Conservation (phyloP, 441 rosid species). For the Iberis amara region DNA sequence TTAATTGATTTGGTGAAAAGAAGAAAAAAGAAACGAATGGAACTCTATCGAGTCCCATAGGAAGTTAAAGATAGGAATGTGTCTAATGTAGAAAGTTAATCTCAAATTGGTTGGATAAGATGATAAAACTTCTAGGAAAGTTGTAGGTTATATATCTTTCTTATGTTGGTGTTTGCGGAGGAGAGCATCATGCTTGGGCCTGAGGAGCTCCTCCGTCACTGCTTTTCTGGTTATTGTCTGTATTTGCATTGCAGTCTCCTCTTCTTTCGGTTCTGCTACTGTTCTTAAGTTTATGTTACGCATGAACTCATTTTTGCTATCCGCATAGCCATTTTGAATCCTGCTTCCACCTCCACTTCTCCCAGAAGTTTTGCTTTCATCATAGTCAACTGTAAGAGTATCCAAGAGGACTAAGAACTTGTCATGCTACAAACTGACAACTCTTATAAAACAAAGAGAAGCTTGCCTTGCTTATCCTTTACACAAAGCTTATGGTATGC, state of each 20-base stretch:
- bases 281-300: conserved; percentile 30
- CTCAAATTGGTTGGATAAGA: too few species aligned
- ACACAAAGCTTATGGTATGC: conserved; percentile 56
- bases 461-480: conserved; percentile 69
- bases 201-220: conserved; percentile 17
- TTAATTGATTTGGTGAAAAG: too few species aligned
- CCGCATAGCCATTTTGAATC: conserved; percentile 41
- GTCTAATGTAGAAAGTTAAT: too few species aligned
- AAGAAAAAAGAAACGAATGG: too few species aligned
- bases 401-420: background rate
- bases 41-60: too few species aligned
- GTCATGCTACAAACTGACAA: background rate
- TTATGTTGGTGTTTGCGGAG: background rate
- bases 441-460: background rate
- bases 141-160: too few species aligned
- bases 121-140: too few species aligned
- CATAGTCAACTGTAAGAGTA: conserved; percentile 37
- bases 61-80: too few species aligned
- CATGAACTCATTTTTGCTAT: conserved; percentile 42
- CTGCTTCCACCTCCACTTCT: conserved; percentile 35
- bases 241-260: conserved; percentile 11
- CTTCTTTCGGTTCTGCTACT: conserved; percentile 9
- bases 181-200: conserved; percentile 9
- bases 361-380: conserved; percentile 35
- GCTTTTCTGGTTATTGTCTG: conserved; percentile 12